These are phyloP conservation scores for Diaporthe batatas DNA, from an alignment of 2,329 filamentous ascomycete species.

Conservation along the genomic window DNA sequence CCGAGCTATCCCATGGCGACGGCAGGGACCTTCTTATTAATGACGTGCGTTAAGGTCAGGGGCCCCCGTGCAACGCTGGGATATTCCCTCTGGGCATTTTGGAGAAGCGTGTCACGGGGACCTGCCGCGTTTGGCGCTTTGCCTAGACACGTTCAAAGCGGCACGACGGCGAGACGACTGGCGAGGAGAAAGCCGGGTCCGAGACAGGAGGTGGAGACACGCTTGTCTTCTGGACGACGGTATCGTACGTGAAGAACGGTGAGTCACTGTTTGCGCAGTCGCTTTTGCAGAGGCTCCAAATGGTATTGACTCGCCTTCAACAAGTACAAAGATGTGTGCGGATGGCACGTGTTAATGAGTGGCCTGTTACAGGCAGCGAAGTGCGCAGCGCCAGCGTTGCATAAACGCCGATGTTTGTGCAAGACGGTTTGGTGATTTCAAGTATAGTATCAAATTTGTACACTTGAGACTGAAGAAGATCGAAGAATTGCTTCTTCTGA, in stretches of 20 bases:
- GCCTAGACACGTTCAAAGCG: conserved; percentile 9
- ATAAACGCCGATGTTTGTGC: too few relatives aligned
- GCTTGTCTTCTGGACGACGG: neutral
- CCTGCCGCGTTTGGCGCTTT: conserved; percentile 36
- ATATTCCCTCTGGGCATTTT: conserved; percentile 2
- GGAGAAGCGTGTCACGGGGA: conserved; percentile 19
- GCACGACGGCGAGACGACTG: conserved; percentile 21
- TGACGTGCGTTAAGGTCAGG: conserved; percentile 33
- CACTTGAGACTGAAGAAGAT: neutral
- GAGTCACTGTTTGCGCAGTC: conserved; percentile 6
- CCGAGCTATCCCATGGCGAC: conserved; percentile 21
- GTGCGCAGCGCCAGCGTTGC: neutral
- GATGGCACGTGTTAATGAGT: too few relatives aligned
- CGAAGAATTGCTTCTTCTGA: neutral
- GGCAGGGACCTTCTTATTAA: conserved; percentile 12
- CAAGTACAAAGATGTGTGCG: neutral
- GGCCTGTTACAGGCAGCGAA: neutral
- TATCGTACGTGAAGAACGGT: conserved; percentile 28
- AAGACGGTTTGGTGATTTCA: neutral
- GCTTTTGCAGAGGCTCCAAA: neutral
- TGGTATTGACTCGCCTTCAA: neutral
- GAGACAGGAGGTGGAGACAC: conserved; percentile 17
- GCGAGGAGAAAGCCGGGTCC: conserved; percentile 15
- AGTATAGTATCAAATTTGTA: neutral
- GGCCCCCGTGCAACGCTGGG: conserved; percentile 1